Evolutionary conservation across 2,329 filamentous ascomycete genomes (phyloP), one percentile per base, ranked within the genome.

Genomic region (Phialemonium atrogriseum): DNA sequence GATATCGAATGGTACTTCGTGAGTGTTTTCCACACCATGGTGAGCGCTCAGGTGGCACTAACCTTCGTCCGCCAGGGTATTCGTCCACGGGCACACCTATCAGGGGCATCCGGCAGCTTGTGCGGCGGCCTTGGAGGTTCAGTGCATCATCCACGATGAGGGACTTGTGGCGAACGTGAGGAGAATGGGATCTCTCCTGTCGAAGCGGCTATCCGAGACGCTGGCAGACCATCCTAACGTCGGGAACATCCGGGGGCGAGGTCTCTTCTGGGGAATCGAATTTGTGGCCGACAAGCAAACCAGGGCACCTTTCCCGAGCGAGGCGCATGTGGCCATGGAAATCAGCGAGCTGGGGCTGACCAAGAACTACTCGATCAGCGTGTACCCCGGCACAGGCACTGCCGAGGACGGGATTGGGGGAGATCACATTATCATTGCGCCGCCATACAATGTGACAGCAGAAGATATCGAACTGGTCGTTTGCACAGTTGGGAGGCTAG

Each of bases 401-500:
- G 70, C 62, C 0, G 20, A 15, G 5, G 76, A 68, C 42, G 66
- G 83, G 26, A 62, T 69, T 2, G 49, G 50, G 2, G 81, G 82
- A 8, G 83, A 88, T 46, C 79, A 84, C 50, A 59, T 85, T 21
- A 63, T 87, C 16, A 46, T 88, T 9, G 71, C 80, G 2, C 83
- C 83, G 5, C 68, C 82, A 1, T 85, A 77, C 54, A 84, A 72
- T 26, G 63, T 79, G 14, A 74, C 66, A 1, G 54, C 56, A 25
- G 60, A 60, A 7, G 73, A 81, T 13, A 58, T 83, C 31, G 61
- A 71, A 33, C 50, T 55, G 20, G 69, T 82, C 29, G 74, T 73
- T 3, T 56, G 66, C 12, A 62, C 56, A 0, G 58, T 74, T 3
- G 54, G 51, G 4, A 55, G 48, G n/a, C 64, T 80, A 12, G 53